A percentile compares a stretch with the other conserved stretches of the same genome.
Conservation (phyloP, 768 basidiomycete species). For the Termitomyces sp. region DNA sequence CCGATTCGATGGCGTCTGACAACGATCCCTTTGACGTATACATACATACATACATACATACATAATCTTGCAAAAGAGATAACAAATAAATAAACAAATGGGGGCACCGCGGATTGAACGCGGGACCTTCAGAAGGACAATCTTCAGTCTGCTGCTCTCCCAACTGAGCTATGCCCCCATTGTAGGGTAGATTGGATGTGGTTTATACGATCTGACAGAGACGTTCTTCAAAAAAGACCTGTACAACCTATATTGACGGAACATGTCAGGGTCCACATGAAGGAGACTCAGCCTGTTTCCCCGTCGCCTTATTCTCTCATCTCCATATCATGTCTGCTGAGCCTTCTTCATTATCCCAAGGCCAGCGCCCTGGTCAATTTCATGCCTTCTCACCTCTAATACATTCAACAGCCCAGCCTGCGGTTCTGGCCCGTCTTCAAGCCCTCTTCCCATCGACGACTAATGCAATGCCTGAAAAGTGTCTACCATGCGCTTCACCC, state of each 20-base stretch:
- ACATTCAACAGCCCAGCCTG: not conserved
- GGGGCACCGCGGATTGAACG: slow-evolving; percentile 19
- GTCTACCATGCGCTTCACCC: slow-evolving; percentile 1
- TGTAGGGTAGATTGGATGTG: no score
- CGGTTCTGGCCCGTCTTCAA: slow-evolving; percentile 14
- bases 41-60: no score
- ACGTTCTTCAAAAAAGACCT: not conserved
- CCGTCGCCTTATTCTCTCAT: not conserved
- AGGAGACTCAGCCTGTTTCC: not conserved
- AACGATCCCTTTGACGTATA: no score
- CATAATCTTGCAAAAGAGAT: no score
- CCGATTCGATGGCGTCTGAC: not conserved
- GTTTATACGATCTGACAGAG: no score
- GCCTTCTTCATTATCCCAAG: not conserved
- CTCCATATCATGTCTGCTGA: not conserved
- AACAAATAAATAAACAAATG: not conserved
- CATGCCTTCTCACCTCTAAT: not conserved
- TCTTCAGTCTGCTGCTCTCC: slow-evolving; percentile 15
- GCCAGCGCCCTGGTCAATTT: not conserved
- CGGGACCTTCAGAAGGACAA: slow-evolving; percentile 17
- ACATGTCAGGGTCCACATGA: not conserved
- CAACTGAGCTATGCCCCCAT: slow-evolving; percentile 15
- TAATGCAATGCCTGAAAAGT: slow-evolving; percentile 7
- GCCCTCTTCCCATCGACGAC: slow-evolving; percentile 12
- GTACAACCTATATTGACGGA: not conserved